These are phyloP conservation scores for Rubus idaeus DNA, from an alignment of 306 rosid genomes.

Conservation along the genomic window DNA sequence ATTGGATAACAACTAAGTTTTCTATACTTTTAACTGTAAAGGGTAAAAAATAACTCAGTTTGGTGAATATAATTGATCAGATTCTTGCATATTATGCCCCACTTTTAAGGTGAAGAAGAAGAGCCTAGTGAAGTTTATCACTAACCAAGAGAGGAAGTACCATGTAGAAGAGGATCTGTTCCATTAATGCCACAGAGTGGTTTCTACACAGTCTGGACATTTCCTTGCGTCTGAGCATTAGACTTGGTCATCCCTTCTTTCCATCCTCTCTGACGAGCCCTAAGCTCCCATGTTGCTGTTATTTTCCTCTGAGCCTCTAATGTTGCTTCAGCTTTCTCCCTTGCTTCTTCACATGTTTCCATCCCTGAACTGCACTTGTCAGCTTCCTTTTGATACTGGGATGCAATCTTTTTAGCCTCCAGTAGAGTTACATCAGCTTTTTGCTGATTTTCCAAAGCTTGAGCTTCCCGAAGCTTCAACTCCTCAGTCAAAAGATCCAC, in stretches of 20 bases:
- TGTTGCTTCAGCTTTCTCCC: constrained; percentile 84
- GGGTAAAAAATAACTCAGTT: constrained; percentile 26
- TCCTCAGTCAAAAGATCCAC: constrained; percentile 88
- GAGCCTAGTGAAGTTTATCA: constrained; percentile 20
- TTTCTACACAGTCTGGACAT: constrained; percentile 58
- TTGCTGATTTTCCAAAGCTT: constrained; percentile 68
- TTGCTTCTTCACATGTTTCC: constrained; percentile 96
- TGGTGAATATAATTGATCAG: constrained; percentile 12
- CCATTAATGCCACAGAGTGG: constrained; percentile 12
- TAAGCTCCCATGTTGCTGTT: constrained; percentile 79
- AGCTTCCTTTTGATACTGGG: constrained; percentile 97
- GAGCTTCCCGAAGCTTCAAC: constrained; percentile 74
- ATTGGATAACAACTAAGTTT: constrained; percentile 26
- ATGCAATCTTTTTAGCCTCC: constrained; percentile 93
- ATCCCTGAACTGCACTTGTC: constrained; percentile 98
- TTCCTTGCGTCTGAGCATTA: constrained; percentile 50
- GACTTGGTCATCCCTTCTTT: constrained; percentile 74
- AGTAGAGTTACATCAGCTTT: constrained; percentile 90
- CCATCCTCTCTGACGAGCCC: constrained; percentile 99
- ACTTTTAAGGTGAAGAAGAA: constrained; percentile 13
- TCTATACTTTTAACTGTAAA: constrained; percentile 40
- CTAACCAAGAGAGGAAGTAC: constrained; percentile 24
- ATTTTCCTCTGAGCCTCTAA: constrained; percentile 66
- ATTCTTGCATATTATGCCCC: constrained; percentile 18
- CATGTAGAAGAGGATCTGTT: constrained; percentile 27